These are phyloP conservation scores for Hyphopichia fennica DNA, from an alignment of 1,139 yeast genomes.

Conservation along the genomic window DNA sequence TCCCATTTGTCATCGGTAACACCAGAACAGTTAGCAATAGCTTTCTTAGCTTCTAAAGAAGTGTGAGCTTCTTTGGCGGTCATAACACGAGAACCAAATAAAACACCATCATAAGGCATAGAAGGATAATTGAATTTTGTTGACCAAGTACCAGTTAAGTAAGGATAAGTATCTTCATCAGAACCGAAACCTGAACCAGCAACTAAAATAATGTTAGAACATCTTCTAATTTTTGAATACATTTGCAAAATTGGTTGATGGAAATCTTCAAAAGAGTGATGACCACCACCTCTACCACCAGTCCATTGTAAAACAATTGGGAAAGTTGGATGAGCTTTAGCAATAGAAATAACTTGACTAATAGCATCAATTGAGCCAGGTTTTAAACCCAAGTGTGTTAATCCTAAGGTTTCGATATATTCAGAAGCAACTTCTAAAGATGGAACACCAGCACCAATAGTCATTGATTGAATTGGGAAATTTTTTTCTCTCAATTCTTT, in stretches of 20 bases:
- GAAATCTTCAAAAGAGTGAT: slow-evolving; percentile 98
- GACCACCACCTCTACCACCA: slow-evolving; percentile 99
- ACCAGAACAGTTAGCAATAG: slow-evolving; percentile 90
- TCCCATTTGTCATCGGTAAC: slow-evolving; percentile 90
- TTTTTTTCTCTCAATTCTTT: slow-evolving; percentile 86
- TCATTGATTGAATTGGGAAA: slow-evolving; percentile 91
- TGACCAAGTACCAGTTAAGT: slow-evolving; percentile 97
- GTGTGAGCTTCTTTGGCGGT: slow-evolving; percentile 95
- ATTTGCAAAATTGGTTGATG: slow-evolving; percentile 95
- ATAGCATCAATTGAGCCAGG: slow-evolving; percentile 98
- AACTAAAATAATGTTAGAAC: slow-evolving; percentile 80
- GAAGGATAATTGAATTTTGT: slow-evolving; percentile 83
- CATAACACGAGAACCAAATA: slow-evolving; percentile 97
- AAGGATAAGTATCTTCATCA: slow-evolving; percentile 91
- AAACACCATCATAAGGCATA: slow-evolving; percentile 98
- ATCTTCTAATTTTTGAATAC: slow-evolving; percentile 93
- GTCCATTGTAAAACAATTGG: slow-evolving; percentile 99
- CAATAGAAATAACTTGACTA: slow-evolving; percentile 81
- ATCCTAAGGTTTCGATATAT: slow-evolving; percentile 87
- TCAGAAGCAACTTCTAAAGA: slow-evolving; percentile 96
- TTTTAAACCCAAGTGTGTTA: slow-evolving; percentile 92
- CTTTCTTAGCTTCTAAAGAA: slow-evolving; percentile 88
- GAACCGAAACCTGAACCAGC: slow-evolving; percentile 99
- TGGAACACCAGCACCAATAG: slow-evolving; percentile 99
- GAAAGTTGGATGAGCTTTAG: slow-evolving; percentile 93